Conservation (phyloP, 2,329 filamentous ascomycete genomes). For the Chaetomium sp. region DNA sequence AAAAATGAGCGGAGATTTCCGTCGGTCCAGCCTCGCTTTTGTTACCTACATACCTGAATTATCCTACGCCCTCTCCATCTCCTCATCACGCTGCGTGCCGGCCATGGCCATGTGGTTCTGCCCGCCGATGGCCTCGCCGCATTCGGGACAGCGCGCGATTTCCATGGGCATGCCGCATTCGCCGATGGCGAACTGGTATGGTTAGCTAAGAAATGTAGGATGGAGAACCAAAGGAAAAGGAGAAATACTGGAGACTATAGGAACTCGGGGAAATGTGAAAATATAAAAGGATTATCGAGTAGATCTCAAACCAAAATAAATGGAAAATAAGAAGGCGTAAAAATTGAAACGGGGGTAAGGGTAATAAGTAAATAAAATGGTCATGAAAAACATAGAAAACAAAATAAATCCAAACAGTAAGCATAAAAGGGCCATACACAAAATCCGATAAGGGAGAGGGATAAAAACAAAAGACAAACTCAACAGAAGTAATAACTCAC, state of each 20-base stretch:
- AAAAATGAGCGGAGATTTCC: too few species aligned
- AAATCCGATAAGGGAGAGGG: too few species aligned
- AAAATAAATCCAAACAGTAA: neutral
- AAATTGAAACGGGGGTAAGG: slow-evolving; percentile 28
- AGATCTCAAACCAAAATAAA: too few species aligned
- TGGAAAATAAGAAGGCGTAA: neutral
- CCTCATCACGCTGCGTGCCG: slow-evolving; percentile 45
- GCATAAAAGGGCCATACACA: too few species aligned
- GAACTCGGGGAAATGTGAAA: too few species aligned
- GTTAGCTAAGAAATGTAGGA: slow-evolving; percentile 23
- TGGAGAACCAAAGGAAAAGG: neutral
- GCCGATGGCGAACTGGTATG: slow-evolving; percentile 51
- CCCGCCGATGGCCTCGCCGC: slow-evolving; percentile 51
- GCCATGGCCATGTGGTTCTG: slow-evolving; percentile 39
- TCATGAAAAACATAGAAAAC: neutral
- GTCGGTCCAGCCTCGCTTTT: neutral
- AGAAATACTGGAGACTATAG: neutral
- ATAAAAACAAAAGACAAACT: neutral
- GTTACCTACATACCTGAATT: neutral
- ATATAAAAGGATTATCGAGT: too few species aligned
- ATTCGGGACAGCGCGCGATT: slow-evolving; percentile 55
- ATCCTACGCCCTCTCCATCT: slow-evolving; percentile 39
- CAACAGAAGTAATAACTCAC: slow-evolving; percentile 15
- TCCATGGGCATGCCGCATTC: slow-evolving; percentile 64
- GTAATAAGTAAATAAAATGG: neutral